Percentiles rank a stretch among this genome's conserved stretches.
Conservation (phyloP, 352 stramenopile genomes). For the Phytophthora vignae region DNA sequence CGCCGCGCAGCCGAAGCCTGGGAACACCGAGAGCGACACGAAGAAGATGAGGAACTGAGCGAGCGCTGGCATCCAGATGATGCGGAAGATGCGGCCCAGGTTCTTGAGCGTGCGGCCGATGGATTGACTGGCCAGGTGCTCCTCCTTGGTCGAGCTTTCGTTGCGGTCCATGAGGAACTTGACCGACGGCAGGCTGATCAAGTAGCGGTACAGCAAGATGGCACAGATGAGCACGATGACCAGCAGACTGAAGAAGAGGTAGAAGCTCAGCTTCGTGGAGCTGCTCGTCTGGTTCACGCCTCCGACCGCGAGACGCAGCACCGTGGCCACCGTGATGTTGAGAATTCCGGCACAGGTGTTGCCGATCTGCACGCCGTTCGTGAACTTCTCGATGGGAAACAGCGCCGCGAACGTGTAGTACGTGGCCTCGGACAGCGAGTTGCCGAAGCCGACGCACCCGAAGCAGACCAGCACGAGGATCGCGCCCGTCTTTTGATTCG, state of each 20-base stretch:
- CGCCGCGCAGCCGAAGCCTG: slow-evolving; percentile 56
- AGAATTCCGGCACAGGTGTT: slow-evolving; percentile 55
- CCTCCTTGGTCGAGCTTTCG: slow-evolving; percentile 37
- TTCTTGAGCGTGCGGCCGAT: slow-evolving; percentile 44
- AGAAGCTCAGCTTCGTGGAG: slow-evolving; percentile 51
- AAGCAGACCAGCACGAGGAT: slow-evolving; percentile 61
- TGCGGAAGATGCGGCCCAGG: slow-evolving; percentile 52
- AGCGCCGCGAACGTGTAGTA: slow-evolving; percentile 64
- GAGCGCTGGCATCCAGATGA: slow-evolving; percentile 57
- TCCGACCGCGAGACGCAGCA: slow-evolving; percentile 58
- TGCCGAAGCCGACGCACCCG: slow-evolving; percentile 49
- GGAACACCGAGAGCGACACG: slow-evolving; percentile 62
- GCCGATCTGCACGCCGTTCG: slow-evolving; percentile 70
- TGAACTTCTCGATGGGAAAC: slow-evolving; percentile 72
- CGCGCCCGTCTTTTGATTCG: slow-evolving; percentile 45
- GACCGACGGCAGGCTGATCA: slow-evolving; percentile 52
- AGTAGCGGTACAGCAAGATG: slow-evolving; percentile 51
- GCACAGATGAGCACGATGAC: slow-evolving; percentile 55
- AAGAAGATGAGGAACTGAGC: slow-evolving; percentile 71
- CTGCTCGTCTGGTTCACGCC: slow-evolving; percentile 48
- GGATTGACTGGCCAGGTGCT: slow-evolving; percentile 46
- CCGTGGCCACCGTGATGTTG: slow-evolving; percentile 64
- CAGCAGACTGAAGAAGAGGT: slow-evolving; percentile 67
- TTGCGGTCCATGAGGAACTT: slow-evolving; percentile 72
- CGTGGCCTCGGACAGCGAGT: slow-evolving; percentile 62